A percentile compares a stretch with the other conserved stretches of the same genome.
These are phyloP conservation scores for Physcomitrium patens DNA, from an alignment of 225 moss, liverwort and hornwort species.

Conservation along the genomic window DNA sequence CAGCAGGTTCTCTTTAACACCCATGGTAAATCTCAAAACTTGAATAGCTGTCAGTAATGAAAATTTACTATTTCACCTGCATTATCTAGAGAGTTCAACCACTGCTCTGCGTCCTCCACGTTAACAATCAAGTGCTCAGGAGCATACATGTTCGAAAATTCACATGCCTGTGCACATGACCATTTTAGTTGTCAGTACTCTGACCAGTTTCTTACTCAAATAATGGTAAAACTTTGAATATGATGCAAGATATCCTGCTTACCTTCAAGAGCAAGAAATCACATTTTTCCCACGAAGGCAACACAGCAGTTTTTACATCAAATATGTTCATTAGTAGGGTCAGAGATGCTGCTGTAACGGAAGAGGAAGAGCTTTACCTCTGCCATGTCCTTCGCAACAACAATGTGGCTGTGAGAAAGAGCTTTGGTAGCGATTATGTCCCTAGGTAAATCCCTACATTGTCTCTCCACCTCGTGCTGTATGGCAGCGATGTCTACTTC, in stretches of 20 bases:
- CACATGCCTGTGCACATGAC: constrained; percentile 51
- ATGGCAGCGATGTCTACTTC: constrained; percentile 58
- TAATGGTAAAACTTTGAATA: neutral
- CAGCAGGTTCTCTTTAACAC: neutral
- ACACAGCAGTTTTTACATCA: neutral
- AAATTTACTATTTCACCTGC: constrained; percentile 58
- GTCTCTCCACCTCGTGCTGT: constrained; percentile 56
- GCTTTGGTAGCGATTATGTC: constrained; percentile 63
- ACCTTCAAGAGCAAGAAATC: neutral
- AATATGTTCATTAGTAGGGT: neutral
- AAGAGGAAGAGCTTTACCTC: constrained; percentile 47
- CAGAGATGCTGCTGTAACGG: neutral
- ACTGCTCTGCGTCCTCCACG: constrained; percentile 82
- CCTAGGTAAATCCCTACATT: constrained; percentile 68
- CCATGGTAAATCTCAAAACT: neutral
- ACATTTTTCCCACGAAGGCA: neutral
- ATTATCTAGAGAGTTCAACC: constrained; percentile 78
- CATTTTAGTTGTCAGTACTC: constrained; percentile 9
- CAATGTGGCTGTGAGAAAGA: constrained; percentile 60
- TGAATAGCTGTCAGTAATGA: constrained; percentile 4
- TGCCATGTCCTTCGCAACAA: constrained; percentile 53
- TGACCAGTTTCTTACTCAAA: neutral
- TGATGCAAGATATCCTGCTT: neutral
- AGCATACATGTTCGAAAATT: constrained; percentile 76
- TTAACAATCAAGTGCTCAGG: constrained; percentile 95